phyloP scores from a whole-genome alignment of 2,329 filamentous ascomycete genomes.

The Myrmaecium sp. region DNA sequence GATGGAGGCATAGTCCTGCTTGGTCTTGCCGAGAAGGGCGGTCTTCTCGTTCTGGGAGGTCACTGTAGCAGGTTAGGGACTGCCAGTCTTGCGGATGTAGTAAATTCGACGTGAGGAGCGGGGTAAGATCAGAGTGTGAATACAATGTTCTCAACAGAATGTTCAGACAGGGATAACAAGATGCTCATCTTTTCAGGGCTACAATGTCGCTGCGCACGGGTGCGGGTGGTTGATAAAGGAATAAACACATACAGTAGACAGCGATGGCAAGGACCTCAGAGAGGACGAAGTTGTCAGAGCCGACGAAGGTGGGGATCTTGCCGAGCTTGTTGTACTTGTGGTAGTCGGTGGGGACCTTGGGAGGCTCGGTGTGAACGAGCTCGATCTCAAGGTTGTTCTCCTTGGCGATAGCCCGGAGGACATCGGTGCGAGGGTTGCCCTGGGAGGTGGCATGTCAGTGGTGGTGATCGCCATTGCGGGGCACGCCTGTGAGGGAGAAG shows the following conservation, averaged over 20 bases:
- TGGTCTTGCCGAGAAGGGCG: constrained; percentile 96
- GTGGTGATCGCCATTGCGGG: constrained; percentile 11
- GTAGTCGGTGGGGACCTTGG: constrained; percentile 58
- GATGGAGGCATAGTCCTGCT: constrained; percentile 99
- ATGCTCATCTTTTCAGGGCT: constrained; percentile 50
- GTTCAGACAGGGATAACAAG: constrained; percentile 99
- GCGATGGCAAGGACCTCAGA: constrained; percentile 87
- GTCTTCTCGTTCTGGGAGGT: constrained; percentile 99
- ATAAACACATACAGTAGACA: constrained; percentile 71
- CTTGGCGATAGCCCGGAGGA: constrained; percentile 87
- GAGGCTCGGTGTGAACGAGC: constrained; percentile 53
- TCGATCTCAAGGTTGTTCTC: constrained; percentile 91
- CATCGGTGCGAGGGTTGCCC: constrained; percentile 79
- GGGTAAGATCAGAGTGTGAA: constrained; percentile 59
- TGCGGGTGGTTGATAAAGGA: constrained; percentile 6
- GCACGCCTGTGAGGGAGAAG: no score
- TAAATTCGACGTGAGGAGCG: constrained; percentile 7
- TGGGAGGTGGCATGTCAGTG: constrained; percentile 21
- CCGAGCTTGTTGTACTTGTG: constrained; percentile 70
- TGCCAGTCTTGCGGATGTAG: constrained; percentile 9
- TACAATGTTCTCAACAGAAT: constrained; percentile 61
- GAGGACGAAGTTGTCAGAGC: constrained; percentile 77
- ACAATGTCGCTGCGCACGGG: constrained; percentile 2
- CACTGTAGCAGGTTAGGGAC: constrained; percentile 39
- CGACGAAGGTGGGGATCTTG: constrained; percentile 86